Evolutionary conservation across 2,329 filamentous ascomycete genomes (phyloP).

Genomic region (Periconia digitata): DNA sequence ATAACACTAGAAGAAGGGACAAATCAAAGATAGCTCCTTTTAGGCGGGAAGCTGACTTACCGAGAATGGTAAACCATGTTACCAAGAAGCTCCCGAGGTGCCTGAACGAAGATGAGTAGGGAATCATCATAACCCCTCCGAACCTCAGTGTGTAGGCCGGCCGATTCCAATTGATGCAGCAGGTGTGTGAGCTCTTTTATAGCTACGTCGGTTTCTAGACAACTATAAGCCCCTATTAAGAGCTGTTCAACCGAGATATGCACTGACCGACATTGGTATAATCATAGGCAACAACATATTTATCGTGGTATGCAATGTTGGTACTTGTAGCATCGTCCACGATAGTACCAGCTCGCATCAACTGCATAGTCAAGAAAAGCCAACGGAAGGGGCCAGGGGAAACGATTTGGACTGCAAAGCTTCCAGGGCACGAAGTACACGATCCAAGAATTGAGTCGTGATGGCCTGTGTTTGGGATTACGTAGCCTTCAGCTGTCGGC

Average conservation of each 20-base stretch:
- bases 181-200: constrained; percentile 24
- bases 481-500: background rate
- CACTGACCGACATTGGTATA: constrained; percentile 29
- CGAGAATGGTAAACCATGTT: constrained; percentile 35
- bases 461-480: background rate
- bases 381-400: background rate
- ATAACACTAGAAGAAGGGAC: constrained; percentile 74
- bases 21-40: no score
- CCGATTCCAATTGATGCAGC: constrained; percentile 25
- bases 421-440: background rate
- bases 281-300: constrained; percentile 37
- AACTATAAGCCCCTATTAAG: background rate
- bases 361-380: background rate
- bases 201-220: constrained; percentile 20
- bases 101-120: constrained; percentile 34
- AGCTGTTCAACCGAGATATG: background rate
- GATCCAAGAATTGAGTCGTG: background rate
- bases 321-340: constrained; percentile 25
- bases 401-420: background rate
- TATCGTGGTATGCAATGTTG: constrained; percentile 33
- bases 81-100: constrained; percentile 30
- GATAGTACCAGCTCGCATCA: constrained; percentile 27
- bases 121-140: constrained; percentile 32
- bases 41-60: no score
- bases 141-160: constrained; percentile 36